These are phyloP conservation scores for Diutina pseudorugosa DNA, from an alignment of 1,139 yeast species.

Conservation along the genomic window DNA sequence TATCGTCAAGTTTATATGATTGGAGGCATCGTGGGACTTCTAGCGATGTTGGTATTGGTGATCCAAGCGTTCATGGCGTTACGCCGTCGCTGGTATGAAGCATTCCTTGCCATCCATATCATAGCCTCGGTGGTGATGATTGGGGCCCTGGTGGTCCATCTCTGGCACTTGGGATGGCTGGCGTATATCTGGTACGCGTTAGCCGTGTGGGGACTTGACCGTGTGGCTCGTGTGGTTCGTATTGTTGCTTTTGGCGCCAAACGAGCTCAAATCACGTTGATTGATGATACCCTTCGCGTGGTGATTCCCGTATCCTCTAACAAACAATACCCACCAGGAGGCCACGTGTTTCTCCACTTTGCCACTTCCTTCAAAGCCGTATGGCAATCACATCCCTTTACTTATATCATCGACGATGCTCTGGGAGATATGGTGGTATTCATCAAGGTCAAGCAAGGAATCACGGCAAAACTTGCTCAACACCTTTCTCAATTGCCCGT, in stretches of 20 bases:
- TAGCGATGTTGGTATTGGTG: not conserved
- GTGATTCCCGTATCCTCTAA: not conserved
- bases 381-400: not conserved
- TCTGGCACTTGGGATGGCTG: constrained; percentile 12
- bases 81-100: not conserved
- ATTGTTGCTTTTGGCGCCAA: not conserved
- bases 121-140: not conserved
- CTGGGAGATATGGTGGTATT: not conserved
- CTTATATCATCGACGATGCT: not conserved
- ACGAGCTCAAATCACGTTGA: not conserved
- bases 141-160: not conserved
- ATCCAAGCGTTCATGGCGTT: constrained; percentile 9
- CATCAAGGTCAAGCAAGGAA: not conserved
- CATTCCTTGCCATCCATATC: not conserved
- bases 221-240: constrained; percentile 17
- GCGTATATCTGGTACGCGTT: constrained; percentile 13
- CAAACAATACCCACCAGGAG: not conserved
- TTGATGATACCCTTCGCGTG: not conserved
- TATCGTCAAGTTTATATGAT: not conserved
- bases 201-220: constrained; percentile 29
- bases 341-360: not conserved
- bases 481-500: not conserved
- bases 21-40: not conserved
- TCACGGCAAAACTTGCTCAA: not conserved
- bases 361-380: not conserved